Percentiles rank a stretch among this genome's conserved stretches.
Conservation (phyloP, 2,329 filamentous ascomycete genomes). For the Pseudogymnoascus sp. region DNA sequence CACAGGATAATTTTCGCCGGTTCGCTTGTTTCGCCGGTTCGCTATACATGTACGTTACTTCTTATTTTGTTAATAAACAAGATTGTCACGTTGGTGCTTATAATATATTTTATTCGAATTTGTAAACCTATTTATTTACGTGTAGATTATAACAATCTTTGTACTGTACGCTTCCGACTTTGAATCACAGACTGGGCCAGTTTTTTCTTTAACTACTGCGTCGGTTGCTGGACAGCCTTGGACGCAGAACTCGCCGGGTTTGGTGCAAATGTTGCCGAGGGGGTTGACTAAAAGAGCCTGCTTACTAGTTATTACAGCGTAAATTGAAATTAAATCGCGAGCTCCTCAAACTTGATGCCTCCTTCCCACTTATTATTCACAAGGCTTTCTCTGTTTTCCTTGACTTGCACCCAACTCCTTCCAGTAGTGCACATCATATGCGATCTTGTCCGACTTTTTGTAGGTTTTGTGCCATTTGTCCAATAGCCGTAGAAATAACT, state of each 20-base stretch:
- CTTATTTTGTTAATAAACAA: too few species aligned
- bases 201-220: background rate
- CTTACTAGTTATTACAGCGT: background rate
- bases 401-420: background rate
- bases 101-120: too few species aligned
- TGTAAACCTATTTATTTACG: too few species aligned
- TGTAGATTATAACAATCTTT: too few species aligned
- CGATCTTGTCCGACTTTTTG: conserved; percentile 3
- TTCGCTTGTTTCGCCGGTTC: too few species aligned
- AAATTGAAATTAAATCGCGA: background rate
- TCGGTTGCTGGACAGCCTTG: background rate
- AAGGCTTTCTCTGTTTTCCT: background rate
- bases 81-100: too few species aligned
- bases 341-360: background rate
- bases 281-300: background rate
- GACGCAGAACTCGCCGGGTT: background rate
- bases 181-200: background rate
- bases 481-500: background rate
- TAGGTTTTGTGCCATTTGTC: background rate
- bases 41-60: too few species aligned
- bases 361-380: background rate
- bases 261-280: background rate
- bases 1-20: too few species aligned
- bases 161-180: too few species aligned
- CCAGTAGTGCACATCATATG: background rate